These are phyloP conservation scores for Globisporangium viniferum DNA, from an alignment of 352 stramenopile species.

Conservation along the genomic window DNA sequence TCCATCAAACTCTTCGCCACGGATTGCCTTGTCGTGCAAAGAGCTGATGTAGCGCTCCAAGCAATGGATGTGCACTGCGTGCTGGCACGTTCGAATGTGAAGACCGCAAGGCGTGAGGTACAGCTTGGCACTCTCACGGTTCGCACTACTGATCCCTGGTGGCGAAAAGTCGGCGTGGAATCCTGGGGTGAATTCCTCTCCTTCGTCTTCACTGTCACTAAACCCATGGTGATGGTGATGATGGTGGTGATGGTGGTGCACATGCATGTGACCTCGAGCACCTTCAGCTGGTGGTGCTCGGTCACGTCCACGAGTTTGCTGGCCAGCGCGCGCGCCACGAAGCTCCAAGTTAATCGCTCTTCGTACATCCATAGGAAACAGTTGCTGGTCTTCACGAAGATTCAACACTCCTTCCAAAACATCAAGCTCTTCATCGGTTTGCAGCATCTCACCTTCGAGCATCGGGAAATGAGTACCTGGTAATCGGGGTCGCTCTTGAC, in stretches of 20 bases:
- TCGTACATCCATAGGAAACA: conserved; percentile 52
- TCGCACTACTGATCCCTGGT: conserved; percentile 38
- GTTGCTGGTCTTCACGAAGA: conserved; percentile 54
- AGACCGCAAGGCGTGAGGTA: conserved; percentile 77
- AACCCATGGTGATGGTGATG: conserved; percentile 31
- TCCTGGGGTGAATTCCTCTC: conserved; percentile 41
- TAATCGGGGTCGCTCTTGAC: conserved; percentile 44
- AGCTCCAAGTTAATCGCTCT: conserved; percentile 39
- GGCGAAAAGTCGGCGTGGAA: conserved; percentile 39
- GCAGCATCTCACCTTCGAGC: conserved; percentile 57
- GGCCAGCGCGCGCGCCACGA: conserved; percentile 27
- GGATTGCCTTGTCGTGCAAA: conserved; percentile 84
- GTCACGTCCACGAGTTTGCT: conserved; percentile 19
- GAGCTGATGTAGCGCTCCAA: conserved; percentile 85
- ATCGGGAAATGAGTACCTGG: conserved; percentile 37
- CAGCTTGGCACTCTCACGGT: conserved; percentile 57
- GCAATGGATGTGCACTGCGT: conserved; percentile 85
- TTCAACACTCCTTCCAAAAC: conserved; percentile 68
- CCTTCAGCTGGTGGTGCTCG: conserved; percentile 16
- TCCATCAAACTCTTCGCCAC: conserved; percentile 85
- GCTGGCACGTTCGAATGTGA: conserved; percentile 84
- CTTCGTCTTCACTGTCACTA: conserved; percentile 49
- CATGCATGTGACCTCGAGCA: conserved; percentile 17
- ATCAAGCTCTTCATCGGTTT: conserved; percentile 66
- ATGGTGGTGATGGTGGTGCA: conserved; percentile 21